Percentiles rank a stretch among this genome's conserved stretches.
phyloP scores from a whole-genome alignment of 2,329 filamentous ascomycete genomes.

The Sporothrix dimorphospora region DNA sequence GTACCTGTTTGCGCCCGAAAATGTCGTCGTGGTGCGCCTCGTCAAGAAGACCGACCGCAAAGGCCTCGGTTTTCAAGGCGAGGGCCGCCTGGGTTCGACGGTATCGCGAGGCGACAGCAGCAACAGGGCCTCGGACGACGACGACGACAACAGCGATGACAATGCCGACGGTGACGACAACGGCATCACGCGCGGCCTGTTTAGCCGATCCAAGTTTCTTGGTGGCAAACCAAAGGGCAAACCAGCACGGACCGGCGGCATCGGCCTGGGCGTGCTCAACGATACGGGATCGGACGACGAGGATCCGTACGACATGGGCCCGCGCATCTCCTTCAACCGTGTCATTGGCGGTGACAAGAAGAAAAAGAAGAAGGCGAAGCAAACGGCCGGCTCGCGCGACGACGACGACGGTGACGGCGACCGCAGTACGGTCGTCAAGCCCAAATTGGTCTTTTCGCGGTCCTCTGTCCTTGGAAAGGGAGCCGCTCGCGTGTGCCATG shows the following conservation, averaged over 20 bases:
- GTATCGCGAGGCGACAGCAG: not conserved
- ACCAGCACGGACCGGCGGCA: constrained; percentile 52
- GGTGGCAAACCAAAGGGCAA: constrained; percentile 51
- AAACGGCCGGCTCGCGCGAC: not conserved
- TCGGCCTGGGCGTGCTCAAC: constrained; percentile 87
- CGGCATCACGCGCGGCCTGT: constrained; percentile 15
- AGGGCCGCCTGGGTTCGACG: constrained; percentile 51
- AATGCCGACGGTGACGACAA: constrained; percentile 50
- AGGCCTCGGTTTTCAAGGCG: constrained; percentile 69
- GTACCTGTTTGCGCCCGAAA: constrained; percentile 84
- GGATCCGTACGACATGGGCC: constrained; percentile 89
- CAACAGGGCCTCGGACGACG: constrained; percentile 46
- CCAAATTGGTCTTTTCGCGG: constrained; percentile 71
- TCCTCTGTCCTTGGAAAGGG: not conserved
- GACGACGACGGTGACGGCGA: not conserved
- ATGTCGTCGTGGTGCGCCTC: constrained; percentile 70
- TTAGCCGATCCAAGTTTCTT: constrained; percentile 35
- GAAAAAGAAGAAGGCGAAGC: constrained; percentile 69
- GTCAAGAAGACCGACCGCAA: constrained; percentile 68
- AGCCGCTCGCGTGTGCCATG: constrained; percentile 70
- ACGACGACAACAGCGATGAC: constrained; percentile 47
- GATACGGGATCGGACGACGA: constrained; percentile 95
- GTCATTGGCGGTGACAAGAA: constrained; percentile 81
- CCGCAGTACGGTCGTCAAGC: constrained; percentile 59
- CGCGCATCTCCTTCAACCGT: constrained; percentile 84